A percentile compares a stretch with the other conserved stretches of the same genome.
Evolutionary conservation across 2,329 filamentous ascomycete genomes (phyloP).

Genomic region (Mycosphaerelloides madeirae): DNA sequence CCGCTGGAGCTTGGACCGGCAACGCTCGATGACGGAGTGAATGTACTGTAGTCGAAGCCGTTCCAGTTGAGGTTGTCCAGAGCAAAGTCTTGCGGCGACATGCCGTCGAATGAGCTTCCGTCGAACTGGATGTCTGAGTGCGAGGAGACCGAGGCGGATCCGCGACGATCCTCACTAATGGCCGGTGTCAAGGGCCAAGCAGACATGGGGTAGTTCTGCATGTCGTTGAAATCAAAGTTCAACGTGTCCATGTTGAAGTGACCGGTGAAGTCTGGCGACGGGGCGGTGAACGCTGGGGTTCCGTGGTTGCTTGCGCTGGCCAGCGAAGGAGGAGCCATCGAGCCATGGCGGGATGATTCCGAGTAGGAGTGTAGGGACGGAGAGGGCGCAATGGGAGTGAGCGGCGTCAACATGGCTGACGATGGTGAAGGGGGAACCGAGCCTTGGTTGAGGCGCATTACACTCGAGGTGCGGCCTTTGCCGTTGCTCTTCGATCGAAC

Average conservation of each 20-base stretch:
- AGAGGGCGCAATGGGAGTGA: slow-evolving; percentile 36
- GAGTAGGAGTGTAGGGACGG: slow-evolving; percentile 37
- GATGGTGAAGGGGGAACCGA: slow-evolving; percentile 60
- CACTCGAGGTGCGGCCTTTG: slow-evolving; percentile 54
- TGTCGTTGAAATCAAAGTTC: slow-evolving; percentile 32
- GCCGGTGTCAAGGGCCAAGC: slow-evolving; percentile 32
- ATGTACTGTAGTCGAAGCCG: slow-evolving; percentile 34
- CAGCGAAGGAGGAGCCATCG: slow-evolving; percentile 30
- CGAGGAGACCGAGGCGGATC: slow-evolving; percentile 31
- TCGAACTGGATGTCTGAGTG: slow-evolving; percentile 38
- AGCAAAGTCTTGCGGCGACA: slow-evolving; percentile 47
- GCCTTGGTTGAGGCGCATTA: slow-evolving; percentile 54
- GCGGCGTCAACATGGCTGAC: slow-evolving; percentile 36
- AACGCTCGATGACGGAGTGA: slow-evolving; percentile 24
- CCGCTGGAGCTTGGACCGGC: slow-evolving; percentile 17
- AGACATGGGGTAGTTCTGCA: slow-evolving; percentile 15
- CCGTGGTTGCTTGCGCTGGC: slow-evolving; percentile 29
- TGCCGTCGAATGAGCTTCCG: slow-evolving; percentile 39
- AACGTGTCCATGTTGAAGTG: slow-evolving; percentile 33
- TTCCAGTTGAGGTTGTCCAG: slow-evolving; percentile 60
- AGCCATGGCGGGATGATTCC: slow-evolving; percentile 26
- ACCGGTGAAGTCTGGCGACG: slow-evolving; percentile 30
- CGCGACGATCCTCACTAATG: slow-evolving; percentile 31
- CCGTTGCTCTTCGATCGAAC: slow-evolving; percentile 89
- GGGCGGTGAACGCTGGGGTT: slow-evolving; percentile 25